phyloP scores from a whole-genome alignment of 176 grass and related monocot genomes.

The Juncus effusus region DNA sequence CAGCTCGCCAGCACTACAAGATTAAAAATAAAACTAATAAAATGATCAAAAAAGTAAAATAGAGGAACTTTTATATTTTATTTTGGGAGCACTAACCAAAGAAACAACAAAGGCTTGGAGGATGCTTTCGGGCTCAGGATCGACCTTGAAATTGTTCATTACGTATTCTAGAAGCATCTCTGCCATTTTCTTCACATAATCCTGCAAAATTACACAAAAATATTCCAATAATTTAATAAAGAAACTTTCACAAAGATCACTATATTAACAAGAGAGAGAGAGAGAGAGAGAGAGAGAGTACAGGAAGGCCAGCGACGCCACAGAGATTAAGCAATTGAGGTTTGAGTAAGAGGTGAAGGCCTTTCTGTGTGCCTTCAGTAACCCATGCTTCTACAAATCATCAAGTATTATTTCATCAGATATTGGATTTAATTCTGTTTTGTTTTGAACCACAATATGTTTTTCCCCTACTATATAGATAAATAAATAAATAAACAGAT shows the following conservation, averaged over 20 bases:
- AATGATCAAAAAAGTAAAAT: too few species aligned
- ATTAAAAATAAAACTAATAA: slow-evolving; percentile 1
- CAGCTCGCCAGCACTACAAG: slow-evolving; percentile 86
- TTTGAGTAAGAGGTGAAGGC: slow-evolving; percentile 58
- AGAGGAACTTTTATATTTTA: too few species aligned
- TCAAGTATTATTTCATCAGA: slow-evolving; percentile 13
- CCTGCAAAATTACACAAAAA: slow-evolving; percentile 40
- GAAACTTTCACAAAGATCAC: too few species aligned
- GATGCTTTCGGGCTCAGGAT: slow-evolving; percentile 55
- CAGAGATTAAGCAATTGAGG: slow-evolving; percentile 63
- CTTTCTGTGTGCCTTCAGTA: slow-evolving; percentile 49
- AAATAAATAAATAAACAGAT: slow-evolving; percentile 1
- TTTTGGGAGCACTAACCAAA: too few species aligned
- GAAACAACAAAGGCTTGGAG: slow-evolving; percentile 60
- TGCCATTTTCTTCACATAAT: slow-evolving; percentile 53
- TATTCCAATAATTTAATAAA: too few species aligned
- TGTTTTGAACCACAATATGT: not conserved
- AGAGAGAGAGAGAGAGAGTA: slow-evolving; percentile 28
- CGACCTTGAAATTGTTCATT: slow-evolving; percentile 92
- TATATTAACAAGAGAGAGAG: not conserved
- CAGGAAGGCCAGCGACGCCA: slow-evolving; percentile 58
- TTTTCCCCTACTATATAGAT: not conserved
- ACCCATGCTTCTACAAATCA: slow-evolving; percentile 1
- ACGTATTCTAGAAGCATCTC: slow-evolving; percentile 67
- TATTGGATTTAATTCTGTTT: not conserved